These are phyloP conservation scores for Talaromyces sp. DNA, from an alignment of 2,329 filamentous ascomycete species.

Conservation along the genomic window DNA sequence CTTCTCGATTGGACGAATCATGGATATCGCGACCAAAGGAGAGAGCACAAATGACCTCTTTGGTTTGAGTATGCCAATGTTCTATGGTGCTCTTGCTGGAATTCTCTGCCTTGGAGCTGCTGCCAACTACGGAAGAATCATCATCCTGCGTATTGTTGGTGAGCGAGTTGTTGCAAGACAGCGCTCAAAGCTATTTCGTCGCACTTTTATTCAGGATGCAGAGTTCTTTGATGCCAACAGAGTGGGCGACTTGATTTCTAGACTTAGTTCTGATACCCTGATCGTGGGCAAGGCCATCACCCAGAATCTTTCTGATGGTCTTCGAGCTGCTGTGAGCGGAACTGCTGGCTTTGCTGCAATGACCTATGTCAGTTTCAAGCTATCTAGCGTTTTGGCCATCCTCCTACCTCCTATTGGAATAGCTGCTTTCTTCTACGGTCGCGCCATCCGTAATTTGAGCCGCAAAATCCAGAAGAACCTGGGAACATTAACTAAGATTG, in stretches of 20 bases:
- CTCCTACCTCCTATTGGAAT: constrained; percentile 89
- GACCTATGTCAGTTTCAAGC: constrained; percentile 89
- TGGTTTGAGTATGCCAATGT: constrained; percentile 78
- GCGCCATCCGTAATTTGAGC: constrained; percentile 82
- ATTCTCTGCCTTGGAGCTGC: constrained; percentile 78
- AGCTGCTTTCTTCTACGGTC: constrained; percentile 86
- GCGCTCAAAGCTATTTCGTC: constrained; percentile 81
- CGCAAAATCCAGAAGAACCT: constrained; percentile 91
- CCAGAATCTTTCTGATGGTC: constrained; percentile 94
- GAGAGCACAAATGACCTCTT: constrained; percentile 63
- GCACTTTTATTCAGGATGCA: constrained; percentile 93
- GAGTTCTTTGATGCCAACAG: constrained; percentile 99
- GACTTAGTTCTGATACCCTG: constrained; percentile 91
- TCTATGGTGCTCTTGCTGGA: constrained; percentile 74
- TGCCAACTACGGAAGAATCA: constrained; percentile 90
- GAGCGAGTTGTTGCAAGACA: constrained; percentile 90
- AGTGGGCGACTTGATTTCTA: constrained; percentile 91
- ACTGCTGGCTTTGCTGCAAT: constrained; percentile 86
- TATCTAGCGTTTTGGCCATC: constrained; percentile 79
- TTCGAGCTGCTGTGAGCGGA: constrained; percentile 84
- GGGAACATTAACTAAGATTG: constrained; percentile 90
- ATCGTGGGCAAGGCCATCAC: constrained; percentile 99
- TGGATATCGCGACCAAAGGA: constrained; percentile 82
- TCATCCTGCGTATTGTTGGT: constrained; percentile 88
- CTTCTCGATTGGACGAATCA: constrained; percentile 91